Conservation (phyloP, 768 basidiomycete species). For the Lentinula edodes region DNA sequence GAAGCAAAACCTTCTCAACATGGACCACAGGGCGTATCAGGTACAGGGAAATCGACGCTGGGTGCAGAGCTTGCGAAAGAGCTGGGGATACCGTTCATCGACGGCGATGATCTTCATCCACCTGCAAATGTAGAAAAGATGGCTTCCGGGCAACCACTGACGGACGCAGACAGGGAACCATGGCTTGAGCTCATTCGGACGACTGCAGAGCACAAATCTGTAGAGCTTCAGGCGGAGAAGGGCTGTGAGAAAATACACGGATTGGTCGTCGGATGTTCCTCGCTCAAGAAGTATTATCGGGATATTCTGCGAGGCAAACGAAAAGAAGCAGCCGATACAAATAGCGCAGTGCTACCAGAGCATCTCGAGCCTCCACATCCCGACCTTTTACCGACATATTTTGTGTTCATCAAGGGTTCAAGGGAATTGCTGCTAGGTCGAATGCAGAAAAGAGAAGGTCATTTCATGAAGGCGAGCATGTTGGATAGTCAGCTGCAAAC, state of each 20-base stretch:
- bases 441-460: slow-evolving; percentile 58
- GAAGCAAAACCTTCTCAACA: neutral
- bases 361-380: slow-evolving; percentile 21
- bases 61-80: slow-evolving; percentile 55
- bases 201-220: slow-evolving; percentile 46
- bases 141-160: slow-evolving; percentile 68
- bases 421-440: slow-evolving; percentile 52
- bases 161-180: slow-evolving; percentile 76
- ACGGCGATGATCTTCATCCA: slow-evolving; percentile 88
- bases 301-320: slow-evolving; percentile 65
- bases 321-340: slow-evolving; percentile 10
- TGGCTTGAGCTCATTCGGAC: slow-evolving; percentile 76
- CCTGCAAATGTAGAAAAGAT: slow-evolving; percentile 82
- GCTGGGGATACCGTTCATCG: slow-evolving; percentile 72
- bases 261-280: slow-evolving; percentile 83
- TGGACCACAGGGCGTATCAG: slow-evolving; percentile 59
- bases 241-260: slow-evolving; percentile 27
- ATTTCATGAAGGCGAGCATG: slow-evolving; percentile 85
- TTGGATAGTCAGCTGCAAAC: slow-evolving; percentile 71
- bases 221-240: slow-evolving; percentile 12
- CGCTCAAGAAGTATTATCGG: slow-evolving; percentile 77
- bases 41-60: slow-evolving; percentile 70
- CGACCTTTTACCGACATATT: slow-evolving; percentile 53
- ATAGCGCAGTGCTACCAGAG: slow-evolving; percentile 17
- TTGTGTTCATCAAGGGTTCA: slow-evolving; percentile 73